Evolutionary conservation across 345 rosid species (phyloP).

Genomic region (Syzygium jambos): DNA sequence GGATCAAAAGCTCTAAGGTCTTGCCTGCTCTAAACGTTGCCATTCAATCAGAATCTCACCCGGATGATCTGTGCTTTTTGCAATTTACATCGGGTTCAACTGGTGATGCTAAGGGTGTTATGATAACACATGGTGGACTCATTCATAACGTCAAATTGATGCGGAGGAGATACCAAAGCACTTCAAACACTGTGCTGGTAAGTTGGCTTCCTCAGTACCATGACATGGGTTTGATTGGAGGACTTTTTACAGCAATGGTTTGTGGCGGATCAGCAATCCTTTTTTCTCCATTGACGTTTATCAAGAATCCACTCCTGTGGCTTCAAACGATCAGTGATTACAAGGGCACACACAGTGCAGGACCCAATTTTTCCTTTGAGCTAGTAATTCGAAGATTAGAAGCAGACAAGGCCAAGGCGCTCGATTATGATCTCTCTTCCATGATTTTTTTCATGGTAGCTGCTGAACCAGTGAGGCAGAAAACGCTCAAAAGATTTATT

Average conservation of each 20-base stretch:
- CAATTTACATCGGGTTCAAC: constrained; percentile 75
- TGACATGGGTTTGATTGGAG: constrained; percentile 74
- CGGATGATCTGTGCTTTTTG: constrained; percentile 45
- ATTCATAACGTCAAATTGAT: constrained; percentile 59
- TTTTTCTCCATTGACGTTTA: constrained; percentile 53
- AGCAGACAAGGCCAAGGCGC: constrained; percentile 24
- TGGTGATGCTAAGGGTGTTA: constrained; percentile 70
- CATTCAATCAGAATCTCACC: constrained; percentile 19
- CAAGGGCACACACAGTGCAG: constrained; percentile 60
- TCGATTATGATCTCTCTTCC: constrained; percentile 48
- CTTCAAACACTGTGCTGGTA: constrained; percentile 47
- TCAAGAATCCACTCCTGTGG: constrained; percentile 64
- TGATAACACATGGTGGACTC: constrained; percentile 59
- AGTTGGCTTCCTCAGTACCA: constrained; percentile 82
- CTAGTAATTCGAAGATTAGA: constrained; percentile 49
- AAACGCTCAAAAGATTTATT: constrained; percentile 41
- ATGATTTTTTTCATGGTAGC: constrained; percentile 65
- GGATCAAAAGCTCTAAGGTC: constrained; percentile 35
- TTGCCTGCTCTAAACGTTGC: not conserved
- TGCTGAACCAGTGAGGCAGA: constrained; percentile 65
- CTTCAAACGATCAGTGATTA: constrained; percentile 48
- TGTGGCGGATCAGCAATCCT: constrained; percentile 51
- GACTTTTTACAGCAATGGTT: constrained; percentile 55
- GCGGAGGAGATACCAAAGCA: constrained; percentile 43
- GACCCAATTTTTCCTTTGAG: constrained; percentile 70